Percentiles rank a stretch among this genome's conserved stretches.
phyloP scores from a whole-genome alignment of 441 rosid species.

The Daphne laureola region DNA sequence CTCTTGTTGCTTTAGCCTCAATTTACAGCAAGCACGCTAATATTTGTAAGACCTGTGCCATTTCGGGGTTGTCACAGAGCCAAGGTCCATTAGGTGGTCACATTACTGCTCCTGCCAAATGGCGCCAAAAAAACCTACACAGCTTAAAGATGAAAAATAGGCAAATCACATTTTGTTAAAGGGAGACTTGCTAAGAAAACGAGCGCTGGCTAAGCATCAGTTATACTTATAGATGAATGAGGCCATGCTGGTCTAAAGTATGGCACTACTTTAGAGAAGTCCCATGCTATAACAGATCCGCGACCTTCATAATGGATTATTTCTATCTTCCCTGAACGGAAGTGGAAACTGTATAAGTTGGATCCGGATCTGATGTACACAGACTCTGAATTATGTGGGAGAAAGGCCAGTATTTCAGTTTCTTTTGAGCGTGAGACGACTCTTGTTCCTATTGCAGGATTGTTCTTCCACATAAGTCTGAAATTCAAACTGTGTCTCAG shows the following conservation, averaged over 20 bases:
- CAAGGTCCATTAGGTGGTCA: too few species aligned
- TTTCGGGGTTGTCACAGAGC: too few species aligned
- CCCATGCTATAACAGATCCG: conserved; percentile 35
- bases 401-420: conserved; percentile 40
- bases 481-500: conserved; percentile 33
- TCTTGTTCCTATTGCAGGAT: conserved; percentile 21
- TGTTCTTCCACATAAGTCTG: conserved; percentile 44
- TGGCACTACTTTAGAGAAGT: conserved; percentile 40
- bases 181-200: not conserved
- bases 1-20: not conserved
- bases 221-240: conserved; percentile 19
- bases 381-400: conserved; percentile 27
- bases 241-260: conserved; percentile 50
- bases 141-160: not conserved
- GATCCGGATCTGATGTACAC: conserved; percentile 42
- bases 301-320: conserved; percentile 41
- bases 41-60: not conserved
- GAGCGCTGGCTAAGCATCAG: too few species aligned
- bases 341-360: conserved; percentile 25
- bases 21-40: too few species aligned
- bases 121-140: not conserved
- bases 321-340: conserved; percentile 23
- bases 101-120: too few species aligned
- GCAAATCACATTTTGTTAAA: not conserved
- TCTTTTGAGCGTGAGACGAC: conserved; percentile 30